A percentile compares a stretch with the other conserved stretches of the same genome.
phyloP scores from a whole-genome alignment of 495 filamentous ascomycete species.

The Penicillium atrosanguineum region DNA sequence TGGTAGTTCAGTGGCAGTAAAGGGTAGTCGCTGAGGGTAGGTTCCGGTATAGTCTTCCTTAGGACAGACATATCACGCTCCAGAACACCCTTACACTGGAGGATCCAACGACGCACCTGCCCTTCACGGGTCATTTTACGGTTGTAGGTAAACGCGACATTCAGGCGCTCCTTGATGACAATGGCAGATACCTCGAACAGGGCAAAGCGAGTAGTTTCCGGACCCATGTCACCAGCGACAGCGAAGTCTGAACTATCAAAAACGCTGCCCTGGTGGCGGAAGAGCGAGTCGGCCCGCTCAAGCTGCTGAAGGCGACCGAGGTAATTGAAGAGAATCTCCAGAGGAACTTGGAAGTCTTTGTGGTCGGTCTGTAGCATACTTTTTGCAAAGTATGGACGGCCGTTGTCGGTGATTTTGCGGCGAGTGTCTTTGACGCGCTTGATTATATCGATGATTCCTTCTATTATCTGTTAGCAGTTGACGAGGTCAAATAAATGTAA shows the following conservation, averaged over 20 bases:
- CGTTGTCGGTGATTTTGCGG: constrained; percentile 36
- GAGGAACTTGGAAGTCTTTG: constrained; percentile 50
- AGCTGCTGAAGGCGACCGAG: constrained; percentile 59
- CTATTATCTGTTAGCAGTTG: not conserved
- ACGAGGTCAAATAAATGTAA: not conserved
- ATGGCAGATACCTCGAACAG: constrained; percentile 63
- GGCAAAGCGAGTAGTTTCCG: constrained; percentile 51
- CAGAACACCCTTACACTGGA: constrained; percentile 57
- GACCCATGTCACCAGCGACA: constrained; percentile 44
- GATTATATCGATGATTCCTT: constrained; percentile 34
- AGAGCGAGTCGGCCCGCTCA: constrained; percentile 56
- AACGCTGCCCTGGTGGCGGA: constrained; percentile 57
- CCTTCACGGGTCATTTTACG: constrained; percentile 54
- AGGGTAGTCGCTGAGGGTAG: constrained; percentile 62
- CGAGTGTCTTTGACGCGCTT: constrained; percentile 48
- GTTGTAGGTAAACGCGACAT: constrained; percentile 62
- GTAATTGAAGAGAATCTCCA: constrained; percentile 72
- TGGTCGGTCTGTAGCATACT: constrained; percentile 47
- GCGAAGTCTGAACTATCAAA: constrained; percentile 42
- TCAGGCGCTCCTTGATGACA: constrained; percentile 57
- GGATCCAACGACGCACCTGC: constrained; percentile 58
- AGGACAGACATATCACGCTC: constrained; percentile 52
- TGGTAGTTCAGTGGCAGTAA: constrained; percentile 61
- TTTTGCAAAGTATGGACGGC: constrained; percentile 48
- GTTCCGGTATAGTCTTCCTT: constrained; percentile 46